phyloP scores from a whole-genome alignment of 2,329 filamentous ascomycete genomes.

The Lithohypha guttulata region DNA sequence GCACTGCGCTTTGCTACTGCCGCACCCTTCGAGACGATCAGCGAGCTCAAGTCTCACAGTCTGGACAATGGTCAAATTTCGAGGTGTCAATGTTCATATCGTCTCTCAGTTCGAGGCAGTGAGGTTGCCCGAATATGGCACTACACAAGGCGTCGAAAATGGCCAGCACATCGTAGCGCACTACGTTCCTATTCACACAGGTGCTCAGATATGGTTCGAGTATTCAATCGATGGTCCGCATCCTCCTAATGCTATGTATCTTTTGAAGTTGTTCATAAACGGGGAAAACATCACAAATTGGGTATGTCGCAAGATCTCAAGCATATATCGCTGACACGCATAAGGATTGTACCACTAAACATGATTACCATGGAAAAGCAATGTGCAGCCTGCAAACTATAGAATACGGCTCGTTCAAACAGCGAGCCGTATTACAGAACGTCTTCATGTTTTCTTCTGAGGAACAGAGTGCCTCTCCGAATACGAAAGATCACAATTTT shows the following conservation, averaged over 20 bases:
- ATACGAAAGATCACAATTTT: constrained; percentile 14
- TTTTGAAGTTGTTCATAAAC: constrained; percentile 21
- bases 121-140: constrained; percentile 18
- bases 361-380: constrained; percentile 20
- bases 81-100: constrained; percentile 19
- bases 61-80: constrained; percentile 18
- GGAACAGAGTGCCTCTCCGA: neutral
- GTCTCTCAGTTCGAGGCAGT: constrained; percentile 20
- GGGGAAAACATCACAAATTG: constrained; percentile 14
- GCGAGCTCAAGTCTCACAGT: neutral
- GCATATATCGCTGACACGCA: neutral
- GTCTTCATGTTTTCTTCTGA: constrained; percentile 3
- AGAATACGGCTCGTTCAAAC: neutral
- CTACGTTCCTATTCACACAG: constrained; percentile 19
- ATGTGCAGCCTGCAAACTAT: constrained; percentile 13
- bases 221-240: constrained; percentile 22
- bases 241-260: constrained; percentile 16
- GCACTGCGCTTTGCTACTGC: neutral
- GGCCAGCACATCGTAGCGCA: constrained; percentile 10
- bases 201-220: constrained; percentile 22
- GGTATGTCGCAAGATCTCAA: neutral
- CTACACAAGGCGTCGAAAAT: neutral
- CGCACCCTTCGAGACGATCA: neutral
- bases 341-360: constrained; percentile 18
- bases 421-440: neutral